Evolutionary conservation across 1,284 basidiomycete species (phyloP).

Genomic region (Phylloboletellus chloephorus): DNA sequence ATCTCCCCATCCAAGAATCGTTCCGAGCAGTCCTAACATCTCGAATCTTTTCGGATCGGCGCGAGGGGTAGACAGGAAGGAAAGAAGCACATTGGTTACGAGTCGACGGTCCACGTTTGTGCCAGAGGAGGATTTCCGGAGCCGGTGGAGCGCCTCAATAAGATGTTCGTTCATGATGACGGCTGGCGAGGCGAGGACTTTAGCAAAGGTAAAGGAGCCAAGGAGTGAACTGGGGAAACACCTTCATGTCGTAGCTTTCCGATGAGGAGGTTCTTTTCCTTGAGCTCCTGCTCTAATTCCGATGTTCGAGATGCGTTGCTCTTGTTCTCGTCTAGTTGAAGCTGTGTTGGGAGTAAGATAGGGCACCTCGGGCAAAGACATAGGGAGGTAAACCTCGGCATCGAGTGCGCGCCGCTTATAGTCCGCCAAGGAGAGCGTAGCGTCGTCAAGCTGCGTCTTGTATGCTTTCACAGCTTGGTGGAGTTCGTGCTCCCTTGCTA

Average conservation of each 20-base stretch:
- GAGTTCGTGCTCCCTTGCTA: conserved; percentile 67
- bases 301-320: conserved; percentile 61
- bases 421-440: conserved; percentile 73
- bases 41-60: conserved; percentile 95
- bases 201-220: conserved; percentile 3
- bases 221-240: conserved; percentile 32
- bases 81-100: conserved; percentile 92
- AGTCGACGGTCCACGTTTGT: conserved; percentile 90
- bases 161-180: conserved; percentile 97
- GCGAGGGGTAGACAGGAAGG: conserved; percentile 86
- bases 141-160: conserved; percentile 91
- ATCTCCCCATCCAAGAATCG: conserved; percentile 89
- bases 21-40: conserved; percentile 86
- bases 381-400: conserved; percentile 63
- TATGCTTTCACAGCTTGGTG: conserved; percentile 77
- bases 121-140: conserved; percentile 81
- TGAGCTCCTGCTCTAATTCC: conserved; percentile 82
- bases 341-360: conserved; percentile 33
- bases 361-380: neutral
- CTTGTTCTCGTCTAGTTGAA: conserved; percentile 70
- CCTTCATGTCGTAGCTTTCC: conserved; percentile 94
- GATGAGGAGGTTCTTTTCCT: conserved; percentile 90
- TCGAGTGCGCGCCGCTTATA: conserved; percentile 81
- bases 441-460: conserved; percentile 65
- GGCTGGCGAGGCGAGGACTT: conserved; percentile 41